Base-by-base conservation (phyloP, 2,329 filamentous ascomycete species). In the Fusarium secorum region DNA sequence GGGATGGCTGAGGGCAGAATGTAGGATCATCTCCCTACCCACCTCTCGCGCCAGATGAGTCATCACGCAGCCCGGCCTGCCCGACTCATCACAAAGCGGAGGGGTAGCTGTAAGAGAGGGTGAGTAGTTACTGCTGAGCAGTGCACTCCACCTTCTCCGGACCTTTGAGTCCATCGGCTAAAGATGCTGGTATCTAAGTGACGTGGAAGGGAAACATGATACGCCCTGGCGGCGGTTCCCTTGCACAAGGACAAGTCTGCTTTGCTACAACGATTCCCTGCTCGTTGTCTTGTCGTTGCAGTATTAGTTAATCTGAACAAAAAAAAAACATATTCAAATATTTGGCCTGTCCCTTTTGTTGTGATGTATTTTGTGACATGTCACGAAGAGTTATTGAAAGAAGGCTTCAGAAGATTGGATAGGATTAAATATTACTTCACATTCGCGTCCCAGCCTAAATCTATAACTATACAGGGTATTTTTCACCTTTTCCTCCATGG, bases 281-380 rank as follows among this genome's bases (percentile, higher is more conserved):
- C 78, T 80, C 77, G 77, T 78, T 79, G 76, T 79, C 74, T 81
- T 79, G 78, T 80, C 72, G 74, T 78, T 78, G 78, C 77, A 80
- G 76, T 82, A 82, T 78, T 82, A 83, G 79, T 81, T 83, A 82
- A 83, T 82, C 60, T 74, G 75, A 82, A 79, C 74, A 9, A 78
- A 72, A 63, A 68, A 42, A 48, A 44, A 65, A 62, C 10, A 72
- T 55, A 63, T 76, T 76, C 71, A 74, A 68, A 60, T 68, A 30
- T 11, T 6, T 33, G 22, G 15, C n/a, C 7, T 46, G 18, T 42
- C 20, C 22, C 18, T 26, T 38, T n/a, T 45, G 18, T 33, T 45
- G 22, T 41, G 30, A 60, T 59, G 49, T 52, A 28, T 49, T 33
- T 22, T 32, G 45, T 49, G n/a, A 38, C 18, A 13, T 52, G 8